Evolutionary conservation across 139 green algal genomes (phyloP).

Genomic region (Penium margaritaceum): DNA sequence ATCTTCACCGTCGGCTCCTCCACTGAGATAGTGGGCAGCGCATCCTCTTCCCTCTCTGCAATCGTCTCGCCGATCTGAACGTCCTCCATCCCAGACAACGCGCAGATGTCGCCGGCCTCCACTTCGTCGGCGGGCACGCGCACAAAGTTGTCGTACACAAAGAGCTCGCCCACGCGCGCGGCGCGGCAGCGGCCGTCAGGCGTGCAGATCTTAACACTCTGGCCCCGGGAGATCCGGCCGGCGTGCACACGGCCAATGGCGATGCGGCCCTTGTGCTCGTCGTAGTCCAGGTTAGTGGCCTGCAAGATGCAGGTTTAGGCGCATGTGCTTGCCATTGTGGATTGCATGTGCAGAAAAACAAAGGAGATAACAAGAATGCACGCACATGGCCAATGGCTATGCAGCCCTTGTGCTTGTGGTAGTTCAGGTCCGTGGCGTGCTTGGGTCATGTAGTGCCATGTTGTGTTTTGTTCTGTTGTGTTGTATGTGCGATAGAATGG

Average conservation of each 20-base stretch:
- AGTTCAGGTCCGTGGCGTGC: no score
- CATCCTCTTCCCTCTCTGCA: conserved; percentile 50
- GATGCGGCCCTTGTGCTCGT: conserved; percentile 77
- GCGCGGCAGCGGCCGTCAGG: conserved; percentile 36
- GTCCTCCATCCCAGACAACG: conserved; percentile 65
- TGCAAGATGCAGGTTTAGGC: no score
- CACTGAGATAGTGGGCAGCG: conserved; percentile 87
- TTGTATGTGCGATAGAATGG: no score
- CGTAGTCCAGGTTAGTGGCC: conserved; percentile 47
- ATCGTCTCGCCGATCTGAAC: conserved; percentile 92
- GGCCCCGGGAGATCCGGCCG: conserved; percentile 68
- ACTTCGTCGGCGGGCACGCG: conserved; percentile 56
- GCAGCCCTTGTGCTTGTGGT: no score
- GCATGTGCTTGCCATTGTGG: no score
- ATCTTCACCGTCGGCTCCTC: conserved; percentile 97
- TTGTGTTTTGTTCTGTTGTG: no score
- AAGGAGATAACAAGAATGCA: not conserved
- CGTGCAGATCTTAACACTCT: conserved; percentile 51
- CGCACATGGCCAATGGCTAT: no score
- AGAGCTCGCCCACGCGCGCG: conserved; percentile 80
- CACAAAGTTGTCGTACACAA: conserved; percentile 94
- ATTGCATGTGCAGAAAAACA: not conserved
- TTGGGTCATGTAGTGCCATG: no score
- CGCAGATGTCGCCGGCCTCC: conserved; percentile 84
- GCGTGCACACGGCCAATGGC: conserved; percentile 64